A percentile compares a stretch with the other conserved stretches of the same genome.
These are phyloP conservation scores for Halteria grandinella DNA, from an alignment of 73 alveolate genomes.

Conservation along the genomic window DNA sequence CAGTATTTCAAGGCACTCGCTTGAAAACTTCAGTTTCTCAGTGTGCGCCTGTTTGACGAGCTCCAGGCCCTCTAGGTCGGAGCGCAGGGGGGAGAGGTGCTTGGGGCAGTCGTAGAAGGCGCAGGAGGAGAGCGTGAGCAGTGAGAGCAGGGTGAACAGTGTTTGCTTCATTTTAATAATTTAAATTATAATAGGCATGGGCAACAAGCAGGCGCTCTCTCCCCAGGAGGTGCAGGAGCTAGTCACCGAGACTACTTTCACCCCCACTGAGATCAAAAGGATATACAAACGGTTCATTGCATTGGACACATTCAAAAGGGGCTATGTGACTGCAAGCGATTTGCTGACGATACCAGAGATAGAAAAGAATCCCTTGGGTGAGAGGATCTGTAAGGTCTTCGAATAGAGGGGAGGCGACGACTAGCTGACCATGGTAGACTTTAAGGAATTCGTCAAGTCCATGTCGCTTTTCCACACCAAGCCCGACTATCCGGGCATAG, in stretches of 20 bases:
- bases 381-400: slow-evolving; percentile 76
- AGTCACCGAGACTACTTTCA: slow-evolving; percentile 55
- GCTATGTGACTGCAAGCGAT: slow-evolving; percentile 81
- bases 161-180: background rate
- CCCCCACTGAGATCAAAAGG: slow-evolving; percentile 74
- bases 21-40: slow-evolving; percentile 29
- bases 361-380: slow-evolving; percentile 83
- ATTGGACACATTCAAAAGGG: slow-evolving; percentile 72
- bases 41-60: background rate
- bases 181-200: slow-evolving; percentile 43
- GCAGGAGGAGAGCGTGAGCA: slow-evolving; percentile 2
- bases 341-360: slow-evolving; percentile 82
- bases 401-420: slow-evolving; percentile 6
- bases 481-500: too few relatives aligned
- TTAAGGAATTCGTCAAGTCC: slow-evolving; percentile 77
- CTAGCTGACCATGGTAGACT: slow-evolving; percentile 69
- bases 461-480: slow-evolving; percentile 73
- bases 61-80: slow-evolving; percentile 26
- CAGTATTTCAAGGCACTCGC: slow-evolving; percentile 36
- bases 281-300: slow-evolving; percentile 73
- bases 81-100: background rate
- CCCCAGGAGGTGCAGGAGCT: slow-evolving; percentile 51
- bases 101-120: slow-evolving; percentile 35
- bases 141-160: background rate
- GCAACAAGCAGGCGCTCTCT: slow-evolving; percentile 54